Percentiles rank a stretch among this genome's conserved stretches.
Conservation (phyloP, 768 basidiomycete species). For the Phlebiopsis flavidoalba region DNA sequence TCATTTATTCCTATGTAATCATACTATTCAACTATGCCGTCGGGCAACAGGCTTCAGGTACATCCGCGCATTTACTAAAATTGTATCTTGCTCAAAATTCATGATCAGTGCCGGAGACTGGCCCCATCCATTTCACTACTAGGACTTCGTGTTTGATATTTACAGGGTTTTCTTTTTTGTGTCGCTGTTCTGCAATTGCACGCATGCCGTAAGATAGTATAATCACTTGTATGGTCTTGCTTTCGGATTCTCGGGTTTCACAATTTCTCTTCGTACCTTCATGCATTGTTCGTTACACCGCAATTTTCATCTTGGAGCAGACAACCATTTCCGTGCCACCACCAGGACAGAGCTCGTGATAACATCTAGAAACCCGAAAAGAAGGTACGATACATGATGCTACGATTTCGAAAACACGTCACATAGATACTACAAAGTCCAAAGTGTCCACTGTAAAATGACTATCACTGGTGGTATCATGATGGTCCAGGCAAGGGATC, state of each 20-base stretch:
- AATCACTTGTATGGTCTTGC: not conserved
- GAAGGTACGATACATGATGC: not conserved
- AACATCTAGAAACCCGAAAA: not conserved
- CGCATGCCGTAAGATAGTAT: not conserved
- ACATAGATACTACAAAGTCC: not conserved
- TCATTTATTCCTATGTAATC: not conserved
- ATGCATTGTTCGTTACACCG: not conserved
- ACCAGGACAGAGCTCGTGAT: not conserved
- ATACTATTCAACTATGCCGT: not conserved
- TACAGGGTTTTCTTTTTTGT: not conserved
- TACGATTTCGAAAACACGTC: not conserved
- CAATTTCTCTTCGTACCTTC: not conserved
- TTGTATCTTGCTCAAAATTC: not conserved
- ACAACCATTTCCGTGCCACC: not conserved
- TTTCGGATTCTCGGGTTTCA: not conserved
- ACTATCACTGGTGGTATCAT: constrained; percentile 9
- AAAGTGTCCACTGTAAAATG: not conserved
- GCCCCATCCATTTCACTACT: not conserved
- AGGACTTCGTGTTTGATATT: not conserved
- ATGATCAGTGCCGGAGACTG: not conserved
- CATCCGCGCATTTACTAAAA: not conserved
- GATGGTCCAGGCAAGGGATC: constrained; percentile 70
- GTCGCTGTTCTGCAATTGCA: not conserved
- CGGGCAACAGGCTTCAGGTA: not conserved
- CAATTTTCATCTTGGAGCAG: not conserved